A percentile compares a stretch with the other conserved stretches of the same genome.
Conservation (phyloP, 2,329 filamentous ascomycete species). For the Didymella sp. region DNA sequence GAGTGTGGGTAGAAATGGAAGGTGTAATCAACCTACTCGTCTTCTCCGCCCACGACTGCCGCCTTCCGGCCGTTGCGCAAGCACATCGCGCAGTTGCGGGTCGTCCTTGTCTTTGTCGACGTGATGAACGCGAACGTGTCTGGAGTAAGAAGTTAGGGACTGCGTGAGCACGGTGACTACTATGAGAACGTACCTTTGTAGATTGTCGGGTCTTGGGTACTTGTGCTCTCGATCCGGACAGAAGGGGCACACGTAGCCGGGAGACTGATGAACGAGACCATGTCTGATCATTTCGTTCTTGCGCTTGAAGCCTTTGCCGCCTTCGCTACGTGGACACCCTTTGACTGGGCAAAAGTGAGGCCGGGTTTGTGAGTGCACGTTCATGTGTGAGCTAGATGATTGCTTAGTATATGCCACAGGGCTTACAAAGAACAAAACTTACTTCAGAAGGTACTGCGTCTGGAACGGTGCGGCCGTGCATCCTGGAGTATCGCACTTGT, state of each 20-base stretch:
- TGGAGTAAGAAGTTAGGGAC: constrained; percentile 46
- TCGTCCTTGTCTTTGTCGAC: constrained; percentile 90
- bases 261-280: constrained; percentile 90
- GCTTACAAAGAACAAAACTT: constrained; percentile 34
- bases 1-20: neutral
- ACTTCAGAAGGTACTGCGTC: constrained; percentile 78
- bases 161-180: neutral
- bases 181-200: constrained; percentile 75
- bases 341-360: constrained; percentile 69
- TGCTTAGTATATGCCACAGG: neutral
- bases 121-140: constrained; percentile 93
- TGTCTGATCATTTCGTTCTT: constrained; percentile 77
- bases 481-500: constrained; percentile 65
- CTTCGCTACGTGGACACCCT: constrained; percentile 64
- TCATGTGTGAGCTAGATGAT: constrained; percentile 69
- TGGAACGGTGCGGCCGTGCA: constrained; percentile 78
- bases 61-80: constrained; percentile 84
- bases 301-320: constrained; percentile 72
- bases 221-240: constrained; percentile 93
- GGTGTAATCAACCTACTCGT: constrained; percentile 54
- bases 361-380: constrained; percentile 69
- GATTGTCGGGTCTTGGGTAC: constrained; percentile 93
- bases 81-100: constrained; percentile 77
- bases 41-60: constrained; percentile 80
- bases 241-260: constrained; percentile 95